Evolutionary conservation across 345 rosid genomes (phyloP), one percentile per base, ranked within the genome.

Genomic region (Bruguiera sexangula): DNA sequence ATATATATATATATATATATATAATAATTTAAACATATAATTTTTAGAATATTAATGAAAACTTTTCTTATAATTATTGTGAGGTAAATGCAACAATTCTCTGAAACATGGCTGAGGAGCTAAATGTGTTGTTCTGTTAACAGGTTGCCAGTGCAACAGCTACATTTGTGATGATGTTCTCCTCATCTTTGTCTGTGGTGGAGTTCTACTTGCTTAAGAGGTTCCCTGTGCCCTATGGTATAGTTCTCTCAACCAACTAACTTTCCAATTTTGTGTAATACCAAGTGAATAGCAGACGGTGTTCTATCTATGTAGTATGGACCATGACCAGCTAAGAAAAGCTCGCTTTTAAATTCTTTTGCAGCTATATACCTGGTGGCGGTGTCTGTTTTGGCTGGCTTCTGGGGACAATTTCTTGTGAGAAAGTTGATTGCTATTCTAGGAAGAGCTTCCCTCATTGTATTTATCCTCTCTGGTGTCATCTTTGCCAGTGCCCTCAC

Each of bases 71-170:
- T 32, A 32, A 32, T 32, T 32, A 32, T 32, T 6, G 1, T 5
- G 7, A 6, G 36, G 7, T 32, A 32, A 32, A 32, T 32, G 36
- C 36, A 32, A 32, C 36, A 32, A 32, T 32, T 32, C 36, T 32
- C 36, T 32, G 6, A 32, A 32, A 32, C 7, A 32, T 32, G 36
- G 7, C 36, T 32, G 36, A 32, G 8, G 36, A 5, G 1, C 36
- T 6, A 5, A 32, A 39, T 3, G 6, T 57, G 63, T 5, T 52
- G 20, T n/a, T 5, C 21, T 58, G 29, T 46, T 5, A 62, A 60
- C 80, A 93, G 97, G 98, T 91, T 27, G 96, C 98, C 27, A 94
- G 98, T 43, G 98, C 97, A 5, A 94, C 98, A 57, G 93, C 97
- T 2, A 94, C 98, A 2, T 94, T 94, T 66, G 97, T 94, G 68